Evolutionary conservation across 345 rosid genomes (phyloP), one percentile per base, ranked within the genome.

Genomic region (Eucalyptus regnans): DNA sequence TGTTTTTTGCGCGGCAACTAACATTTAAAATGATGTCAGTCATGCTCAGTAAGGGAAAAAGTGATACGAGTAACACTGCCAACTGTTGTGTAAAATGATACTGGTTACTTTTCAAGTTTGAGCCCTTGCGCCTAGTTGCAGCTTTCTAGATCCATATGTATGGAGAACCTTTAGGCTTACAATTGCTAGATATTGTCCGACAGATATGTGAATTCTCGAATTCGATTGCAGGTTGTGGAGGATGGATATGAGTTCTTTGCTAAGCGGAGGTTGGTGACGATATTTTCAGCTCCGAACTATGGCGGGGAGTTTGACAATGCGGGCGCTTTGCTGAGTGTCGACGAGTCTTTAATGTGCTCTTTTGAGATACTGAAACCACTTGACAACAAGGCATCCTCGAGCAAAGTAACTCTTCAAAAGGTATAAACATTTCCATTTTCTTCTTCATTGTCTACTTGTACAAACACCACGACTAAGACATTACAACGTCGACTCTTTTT

Each of bases 271-370:
- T 92, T 98, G 90, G 99, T 98, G 49, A 98, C 99, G 0, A 96
- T 98, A 88, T 98, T 98, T 93, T 98, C 99, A 11, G 99, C 99
- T 89, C 98, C 99, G 50, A 98, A 98, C 94, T 98, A 98, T 89
- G 99, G 99, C 11, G 99, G 99, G 86, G 99, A 98, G 91, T 98
- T 98, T 89, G 99, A 98, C 91, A 98, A 98, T 91, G 99, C 97
- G 1, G 99, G 99, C 87, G 99, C 99, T 51, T 86, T 97, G 41
- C 86, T 97, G 90, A 97, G 98, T 31, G 99, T 98, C 5, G 98
- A 97, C 17, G 94, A 96, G 49, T 87, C 94, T 64, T 94, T 98
- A 23, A 93, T 95, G 58, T 98, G 99, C 92, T 97, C 99, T 46
- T 98, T 98, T 84, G 99, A 97, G 94, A 97, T 98, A 91, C 90